Evolutionary conservation across 2,329 filamentous ascomycete species (phyloP), one percentile per base, ranked within the genome.

Genomic region (Epicoccum sorghinum): DNA sequence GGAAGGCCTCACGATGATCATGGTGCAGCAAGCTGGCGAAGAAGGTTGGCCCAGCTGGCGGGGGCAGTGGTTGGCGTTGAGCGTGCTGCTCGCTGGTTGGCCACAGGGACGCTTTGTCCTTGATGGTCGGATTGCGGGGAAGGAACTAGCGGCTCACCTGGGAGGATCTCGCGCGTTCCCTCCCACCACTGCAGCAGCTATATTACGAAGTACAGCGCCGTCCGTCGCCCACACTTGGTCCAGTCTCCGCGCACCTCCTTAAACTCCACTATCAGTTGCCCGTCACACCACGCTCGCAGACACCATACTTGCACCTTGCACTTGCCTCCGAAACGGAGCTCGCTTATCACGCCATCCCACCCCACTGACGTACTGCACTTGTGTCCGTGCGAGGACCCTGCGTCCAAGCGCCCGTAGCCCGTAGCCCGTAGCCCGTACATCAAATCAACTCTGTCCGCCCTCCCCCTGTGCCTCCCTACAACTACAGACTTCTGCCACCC

Each of bases 101-200:
- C 64, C 65, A 64, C 62, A 64, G 59, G 54, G 48, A 29, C 46
- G 53, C 64, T 68, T 69, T 64, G 59, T 69, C 56, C 49, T 62
- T 61, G 55, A 54, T 52, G 49, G 52, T 47, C 46, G 59, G 52
- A 71, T 68, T 74, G 71, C 71, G 71, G 71, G 70, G 71, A 71
- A 72, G 45, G 14, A 35, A 14, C 32, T 55, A 55, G 52, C 32
- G 40, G 18, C 33, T 14, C 30, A 45, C 9, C n/a, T 14, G 23
- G 10, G 35, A 45, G 12, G 51, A 54, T 54, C 46, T 55, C 49
- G 47, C 45, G 52, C 51, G 18, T 47, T 41, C 38, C 40, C 32
- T 52, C 48, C 46, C 55, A 55, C 45, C 38, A 47, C 55, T 48
- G 59, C 49, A 51, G 53, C 55, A 56, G 55, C 56, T 56, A 67